Percentiles rank a stretch among this genome's conserved stretches.
phyloP scores from a whole-genome alignment of 768 basidiomycete species.

The Ramaria sp. region DNA sequence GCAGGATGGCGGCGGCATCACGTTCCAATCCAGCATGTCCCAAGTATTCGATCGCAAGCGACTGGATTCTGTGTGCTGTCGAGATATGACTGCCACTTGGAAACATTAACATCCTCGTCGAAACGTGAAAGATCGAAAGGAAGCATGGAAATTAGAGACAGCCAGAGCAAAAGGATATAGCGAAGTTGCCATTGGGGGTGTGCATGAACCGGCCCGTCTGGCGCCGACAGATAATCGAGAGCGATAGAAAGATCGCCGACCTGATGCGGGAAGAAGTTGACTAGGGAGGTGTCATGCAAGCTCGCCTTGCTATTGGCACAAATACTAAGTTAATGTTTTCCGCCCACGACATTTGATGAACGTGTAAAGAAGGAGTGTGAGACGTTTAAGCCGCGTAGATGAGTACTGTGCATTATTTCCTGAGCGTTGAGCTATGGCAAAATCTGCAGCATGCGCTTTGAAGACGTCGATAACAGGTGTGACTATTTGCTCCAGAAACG shows the following conservation, averaged over 20 bases:
- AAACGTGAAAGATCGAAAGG: slow-evolving; percentile 88
- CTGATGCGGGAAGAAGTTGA: slow-evolving; percentile 90
- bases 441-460: slow-evolving; percentile 40
- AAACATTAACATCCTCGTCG: slow-evolving; percentile 38
- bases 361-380: slow-evolving; percentile 60
- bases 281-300: slow-evolving; percentile 29
- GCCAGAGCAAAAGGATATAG: slow-evolving; percentile 81
- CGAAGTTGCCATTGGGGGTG: slow-evolving; percentile 65
- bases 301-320: slow-evolving; percentile 1
- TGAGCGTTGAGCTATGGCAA: slow-evolving; percentile 19
- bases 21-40: slow-evolving; percentile 71
- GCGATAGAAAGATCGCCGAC: slow-evolving; percentile 72
- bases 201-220: slow-evolving; percentile 31
- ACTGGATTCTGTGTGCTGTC: slow-evolving; percentile 49
- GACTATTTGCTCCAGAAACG: slow-evolving; percentile 72
- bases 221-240: slow-evolving; percentile 48
- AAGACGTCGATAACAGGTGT: slow-evolving; percentile 60
- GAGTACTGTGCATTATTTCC: slow-evolving; percentile 17
- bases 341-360: slow-evolving; percentile 84
- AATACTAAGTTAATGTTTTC: slow-evolving; percentile 76
- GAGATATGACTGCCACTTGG: slow-evolving; percentile 28
- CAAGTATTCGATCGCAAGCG: slow-evolving; percentile 46
- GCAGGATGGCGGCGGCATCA: slow-evolving; percentile 69
- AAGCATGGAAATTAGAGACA: slow-evolving; percentile 88
- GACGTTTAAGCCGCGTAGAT: slow-evolving; percentile 33